These are phyloP conservation scores for Silene coronaria DNA, from an alignment of 179 eudicot species.

Conservation along the genomic window DNA sequence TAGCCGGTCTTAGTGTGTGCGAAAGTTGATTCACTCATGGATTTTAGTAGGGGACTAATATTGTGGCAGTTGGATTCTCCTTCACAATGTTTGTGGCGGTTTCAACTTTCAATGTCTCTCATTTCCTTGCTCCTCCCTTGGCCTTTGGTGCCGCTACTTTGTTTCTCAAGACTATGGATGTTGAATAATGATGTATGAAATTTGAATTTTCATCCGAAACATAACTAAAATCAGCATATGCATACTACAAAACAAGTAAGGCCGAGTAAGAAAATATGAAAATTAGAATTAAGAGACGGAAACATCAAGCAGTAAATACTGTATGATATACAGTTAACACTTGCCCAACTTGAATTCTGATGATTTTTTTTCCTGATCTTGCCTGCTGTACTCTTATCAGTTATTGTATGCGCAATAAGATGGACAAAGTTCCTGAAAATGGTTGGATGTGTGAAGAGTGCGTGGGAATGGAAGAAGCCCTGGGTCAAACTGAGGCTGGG, in stretches of 20 bases:
- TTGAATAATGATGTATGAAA: too few species aligned
- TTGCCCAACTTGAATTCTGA: not conserved
- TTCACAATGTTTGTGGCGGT: too few species aligned
- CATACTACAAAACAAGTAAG: too few species aligned
- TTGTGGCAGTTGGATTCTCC: too few species aligned
- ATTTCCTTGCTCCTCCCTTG: too few species aligned
- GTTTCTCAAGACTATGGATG: not conserved
- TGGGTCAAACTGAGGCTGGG: constrained; percentile 15
- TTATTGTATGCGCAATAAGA: constrained; percentile 42
- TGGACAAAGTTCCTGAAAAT: constrained; percentile 37
- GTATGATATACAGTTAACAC: not conserved
- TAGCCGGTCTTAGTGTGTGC: too few species aligned
- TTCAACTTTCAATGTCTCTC: too few species aligned
- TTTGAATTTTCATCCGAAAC: not conserved
- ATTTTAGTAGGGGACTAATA: too few species aligned
- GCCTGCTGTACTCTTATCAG: constrained; percentile 18
- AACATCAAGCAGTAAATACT: not conserved
- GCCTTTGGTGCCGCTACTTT: not conserved
- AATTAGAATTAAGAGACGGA: not conserved
- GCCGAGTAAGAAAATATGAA: not conserved
- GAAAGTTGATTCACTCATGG: too few species aligned
- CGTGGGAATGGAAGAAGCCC: constrained; percentile 20
- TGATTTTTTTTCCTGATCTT: not conserved
- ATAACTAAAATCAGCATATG: not conserved
- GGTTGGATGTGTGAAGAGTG: constrained; percentile 52